Evolutionary conservation across 2,329 filamentous ascomycete species (phyloP), one percentile per base, ranked within the genome.

Genomic region (Fusarium penzigii): DNA sequence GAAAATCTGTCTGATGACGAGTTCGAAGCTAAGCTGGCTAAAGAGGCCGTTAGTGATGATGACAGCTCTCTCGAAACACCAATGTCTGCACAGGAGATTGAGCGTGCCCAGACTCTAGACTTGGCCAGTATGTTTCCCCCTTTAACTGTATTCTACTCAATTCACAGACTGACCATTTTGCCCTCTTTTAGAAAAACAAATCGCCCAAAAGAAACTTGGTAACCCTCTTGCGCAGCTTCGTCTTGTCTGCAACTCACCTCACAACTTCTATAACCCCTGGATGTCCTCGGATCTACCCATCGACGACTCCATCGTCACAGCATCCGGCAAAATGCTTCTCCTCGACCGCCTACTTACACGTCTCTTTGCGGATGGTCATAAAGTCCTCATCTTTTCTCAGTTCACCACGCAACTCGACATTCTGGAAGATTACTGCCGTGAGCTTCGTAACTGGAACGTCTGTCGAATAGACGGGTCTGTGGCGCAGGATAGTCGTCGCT

Each of bases 231-330:
- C 96, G 79, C 94, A 99, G 68, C 83, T 96, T 4, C 88, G 94
- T 0, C 81, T 97, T 0, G 91, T 90, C 11, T 97, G 94, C 72
- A 96, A 99, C 70, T 90, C 86, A 1, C 94, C 94, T 0, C 92
- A 97, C 72, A 96, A 97, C 67, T 97, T 99, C 70, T 97, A 96
- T 73, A 95, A 92, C 68, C 93, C 94, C 0, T 97, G 93, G 83
- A 78, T 82, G 0, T 77, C 78, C 6, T 79, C 83, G 2, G 80
- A 81, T 6, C 70, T 80, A 0, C 75, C 81, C 0, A 75, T 91
- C 0, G 92, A 97, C 64, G 89, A 95, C 66, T 87, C 82, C 1
- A 82, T 99, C 6, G 83, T 99, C 34, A 93, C 88, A 0, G 85
- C 90, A 0, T 96, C 92, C 0, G 94, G 94, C 13, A 99, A 99